Percentiles rank a stretch among this genome's conserved stretches.
These are phyloP conservation scores for Blastomyces silverae DNA, from an alignment of 2,329 filamentous ascomycete genomes.

Conservation along the genomic window DNA sequence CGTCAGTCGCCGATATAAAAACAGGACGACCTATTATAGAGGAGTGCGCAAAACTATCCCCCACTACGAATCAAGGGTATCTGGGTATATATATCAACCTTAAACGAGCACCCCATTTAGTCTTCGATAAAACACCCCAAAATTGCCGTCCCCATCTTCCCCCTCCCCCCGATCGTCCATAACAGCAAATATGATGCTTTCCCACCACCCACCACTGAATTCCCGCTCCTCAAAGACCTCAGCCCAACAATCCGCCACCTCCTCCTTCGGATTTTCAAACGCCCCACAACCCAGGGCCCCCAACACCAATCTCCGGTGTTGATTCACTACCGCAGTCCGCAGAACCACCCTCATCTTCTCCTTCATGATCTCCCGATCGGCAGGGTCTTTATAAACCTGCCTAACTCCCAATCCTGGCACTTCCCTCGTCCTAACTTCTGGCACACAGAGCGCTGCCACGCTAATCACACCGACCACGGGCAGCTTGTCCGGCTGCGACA, in stretches of 20 bases:
- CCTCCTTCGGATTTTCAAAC: conserved; percentile 55
- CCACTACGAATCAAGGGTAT: neutral
- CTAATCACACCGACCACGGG: conserved; percentile 55
- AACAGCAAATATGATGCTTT: conserved; percentile 59
- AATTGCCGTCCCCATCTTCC: conserved; percentile 29
- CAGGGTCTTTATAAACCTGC: conserved; percentile 37
- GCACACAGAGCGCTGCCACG: conserved; percentile 50
- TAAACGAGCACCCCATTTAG: conserved; percentile 30
- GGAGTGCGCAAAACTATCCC: neutral
- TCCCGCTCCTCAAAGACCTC: conserved; percentile 56
- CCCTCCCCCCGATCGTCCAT: conserved; percentile 33
- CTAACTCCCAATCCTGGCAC: conserved; percentile 15
- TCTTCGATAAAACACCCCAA: conserved; percentile 28
- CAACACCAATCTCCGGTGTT: conserved; percentile 56
- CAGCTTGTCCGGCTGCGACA: conserved; percentile 31
- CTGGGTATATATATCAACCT: conserved; percentile 12
- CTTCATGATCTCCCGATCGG: conserved; percentile 51
- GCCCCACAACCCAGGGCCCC: conserved; percentile 64
- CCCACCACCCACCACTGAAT: conserved; percentile 59
- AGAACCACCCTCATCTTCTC: conserved; percentile 58
- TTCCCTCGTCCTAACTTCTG: conserved; percentile 26
- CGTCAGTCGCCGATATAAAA: neutral
- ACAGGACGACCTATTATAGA: neutral
- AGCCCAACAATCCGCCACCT: conserved; percentile 57
- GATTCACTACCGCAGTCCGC: conserved; percentile 52